Evolutionary conservation across 2,329 filamentous ascomycete species (phyloP).

Genomic region (Aureobasidium musti): DNA sequence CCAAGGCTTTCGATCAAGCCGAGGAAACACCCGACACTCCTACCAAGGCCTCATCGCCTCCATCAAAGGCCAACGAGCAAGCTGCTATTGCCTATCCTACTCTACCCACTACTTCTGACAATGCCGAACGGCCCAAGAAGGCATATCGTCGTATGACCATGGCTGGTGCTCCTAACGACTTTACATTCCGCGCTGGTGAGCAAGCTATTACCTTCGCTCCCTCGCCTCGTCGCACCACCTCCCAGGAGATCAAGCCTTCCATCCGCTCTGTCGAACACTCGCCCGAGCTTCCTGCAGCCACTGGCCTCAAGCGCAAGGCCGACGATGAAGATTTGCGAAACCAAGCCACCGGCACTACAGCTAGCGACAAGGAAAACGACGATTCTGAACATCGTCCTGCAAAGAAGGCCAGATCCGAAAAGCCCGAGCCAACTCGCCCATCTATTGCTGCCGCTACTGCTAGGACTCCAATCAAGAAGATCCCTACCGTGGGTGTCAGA

Average conservation of each 20-base stretch:
- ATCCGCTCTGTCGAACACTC: constrained; percentile 50
- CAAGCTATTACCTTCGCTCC: constrained; percentile 49
- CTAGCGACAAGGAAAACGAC: constrained; percentile 48
- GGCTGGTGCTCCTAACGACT: constrained; percentile 44
- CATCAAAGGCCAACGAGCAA: constrained; percentile 31
- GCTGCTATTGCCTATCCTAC: constrained; percentile 23
- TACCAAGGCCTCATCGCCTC: constrained; percentile 38
- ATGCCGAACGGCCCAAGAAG: constrained; percentile 38
- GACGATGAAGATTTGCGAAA: constrained; percentile 32
- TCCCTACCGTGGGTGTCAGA: constrained; percentile 41
- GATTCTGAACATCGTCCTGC: constrained; percentile 36
- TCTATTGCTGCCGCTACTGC: constrained; percentile 34
- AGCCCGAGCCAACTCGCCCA: constrained; percentile 32
- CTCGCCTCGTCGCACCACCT: constrained; percentile 36
- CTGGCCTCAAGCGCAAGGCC: constrained; percentile 51
- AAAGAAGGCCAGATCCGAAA: constrained; percentile 30
- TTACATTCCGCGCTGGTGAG: constrained; percentile 52
- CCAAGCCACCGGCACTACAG: constrained; percentile 6
- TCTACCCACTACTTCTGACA: constrained; percentile 29
- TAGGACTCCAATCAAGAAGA: constrained; percentile 32
- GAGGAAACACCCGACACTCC: constrained; percentile 34
- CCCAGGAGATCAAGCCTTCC: constrained; percentile 41
- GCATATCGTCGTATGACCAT: constrained; percentile 40
- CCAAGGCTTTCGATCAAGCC: constrained; percentile 37
- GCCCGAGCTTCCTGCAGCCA: constrained; percentile 27